These are phyloP conservation scores for Populus hybrid DNA, from an alignment of 441 rosid species.

Conservation along the genomic window DNA sequence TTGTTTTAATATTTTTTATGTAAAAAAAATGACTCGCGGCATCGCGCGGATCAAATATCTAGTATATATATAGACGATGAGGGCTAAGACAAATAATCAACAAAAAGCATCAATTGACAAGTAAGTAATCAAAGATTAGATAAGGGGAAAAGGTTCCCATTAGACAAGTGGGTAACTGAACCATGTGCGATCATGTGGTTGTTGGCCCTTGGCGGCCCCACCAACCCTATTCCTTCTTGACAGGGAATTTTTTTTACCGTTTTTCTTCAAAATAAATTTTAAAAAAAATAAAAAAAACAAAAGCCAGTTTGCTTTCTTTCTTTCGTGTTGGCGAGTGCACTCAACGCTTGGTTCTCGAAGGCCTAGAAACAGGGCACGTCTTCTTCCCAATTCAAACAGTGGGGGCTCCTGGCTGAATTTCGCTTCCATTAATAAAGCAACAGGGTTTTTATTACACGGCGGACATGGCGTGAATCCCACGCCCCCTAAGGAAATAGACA, in stretches of 20 bases:
- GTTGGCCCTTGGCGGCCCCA: conserved; percentile 18
- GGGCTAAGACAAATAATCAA: conserved; percentile 7
- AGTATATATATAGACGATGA: background rate
- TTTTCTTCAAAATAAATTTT: background rate
- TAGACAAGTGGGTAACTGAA: conserved; percentile 13
- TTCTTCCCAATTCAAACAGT: no score
- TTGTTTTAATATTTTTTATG: no score
- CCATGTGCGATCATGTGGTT: conserved; percentile 30
- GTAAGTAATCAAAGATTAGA: conserved; percentile 17
- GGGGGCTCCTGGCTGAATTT: background rate
- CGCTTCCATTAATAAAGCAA: background rate
- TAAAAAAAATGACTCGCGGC: no score
- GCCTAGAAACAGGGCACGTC: background rate
- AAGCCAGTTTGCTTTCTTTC: no score
- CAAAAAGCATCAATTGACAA: conserved; percentile 22
- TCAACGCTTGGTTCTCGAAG: background rate
- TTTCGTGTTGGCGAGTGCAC: background rate
- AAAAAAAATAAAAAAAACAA: background rate
- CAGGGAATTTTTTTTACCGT: background rate
- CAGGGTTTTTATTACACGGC: background rate
- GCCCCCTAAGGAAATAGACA: background rate
- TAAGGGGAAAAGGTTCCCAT: background rate
- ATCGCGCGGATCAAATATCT: no score
- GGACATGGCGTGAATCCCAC: conserved; percentile 3
- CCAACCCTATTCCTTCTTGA: background rate